phyloP scores from a whole-genome alignment of 306 rosid genomes.

The Prunus padus region DNA sequence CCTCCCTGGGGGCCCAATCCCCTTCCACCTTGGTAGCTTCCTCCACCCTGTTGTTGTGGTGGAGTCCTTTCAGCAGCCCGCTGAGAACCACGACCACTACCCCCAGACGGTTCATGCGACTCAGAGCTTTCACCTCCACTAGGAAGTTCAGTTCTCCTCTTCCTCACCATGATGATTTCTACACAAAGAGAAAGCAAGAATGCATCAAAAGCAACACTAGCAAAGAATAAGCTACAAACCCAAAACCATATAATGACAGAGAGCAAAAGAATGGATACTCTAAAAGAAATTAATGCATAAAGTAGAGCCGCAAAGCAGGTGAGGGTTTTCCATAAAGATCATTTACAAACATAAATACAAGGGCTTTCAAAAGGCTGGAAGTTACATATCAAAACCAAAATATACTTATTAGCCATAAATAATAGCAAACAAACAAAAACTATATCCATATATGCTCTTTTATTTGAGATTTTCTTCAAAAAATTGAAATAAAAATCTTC shows the following conservation, averaged over 20 bases:
- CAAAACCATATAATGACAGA: background rate
- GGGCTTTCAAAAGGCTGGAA: background rate
- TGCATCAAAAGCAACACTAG: background rate
- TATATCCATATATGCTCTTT: no score
- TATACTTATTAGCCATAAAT: background rate
- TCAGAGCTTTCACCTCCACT: constrained; percentile 66
- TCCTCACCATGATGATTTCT: constrained; percentile 67
- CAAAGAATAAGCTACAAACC: background rate
- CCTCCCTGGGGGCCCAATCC: constrained; percentile 21
- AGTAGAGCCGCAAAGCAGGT: background rate
- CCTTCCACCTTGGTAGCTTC: constrained; percentile 25
- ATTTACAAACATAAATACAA: background rate
- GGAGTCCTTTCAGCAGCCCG: constrained; percentile 56
- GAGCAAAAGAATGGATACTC: background rate
- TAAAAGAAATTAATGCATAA: background rate
- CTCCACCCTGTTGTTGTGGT: constrained; percentile 53
- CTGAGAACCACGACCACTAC: constrained; percentile 49
- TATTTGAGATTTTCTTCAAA: no score
- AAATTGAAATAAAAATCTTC: background rate
- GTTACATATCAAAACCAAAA: background rate
- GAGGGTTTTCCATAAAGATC: background rate
- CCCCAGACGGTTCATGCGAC: constrained; percentile 32
- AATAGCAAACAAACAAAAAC: background rate
- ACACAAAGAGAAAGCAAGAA: background rate
- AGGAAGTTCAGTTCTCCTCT: constrained; percentile 67